Evolutionary conservation across 208 protist genomes (phyloP).

Genomic region (Acanthamoeba royreba): DNA sequence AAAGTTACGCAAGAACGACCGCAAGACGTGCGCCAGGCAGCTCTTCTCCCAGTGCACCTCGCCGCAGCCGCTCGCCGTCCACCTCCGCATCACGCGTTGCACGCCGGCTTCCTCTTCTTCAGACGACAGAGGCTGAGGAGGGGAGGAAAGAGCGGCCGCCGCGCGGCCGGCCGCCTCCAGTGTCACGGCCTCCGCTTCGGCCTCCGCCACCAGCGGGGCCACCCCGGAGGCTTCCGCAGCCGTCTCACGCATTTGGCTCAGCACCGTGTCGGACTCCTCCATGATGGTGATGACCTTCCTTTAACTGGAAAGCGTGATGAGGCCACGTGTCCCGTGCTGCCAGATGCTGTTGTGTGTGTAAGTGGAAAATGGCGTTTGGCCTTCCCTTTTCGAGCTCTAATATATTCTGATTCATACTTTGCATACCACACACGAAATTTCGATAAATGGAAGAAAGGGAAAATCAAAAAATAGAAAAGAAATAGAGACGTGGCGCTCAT

Average conservation of each 20-base stretch:
- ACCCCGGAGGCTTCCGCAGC: neutral
- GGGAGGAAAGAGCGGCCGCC: neutral
- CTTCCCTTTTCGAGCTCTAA: too few species aligned
- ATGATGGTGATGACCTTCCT: too few species aligned
- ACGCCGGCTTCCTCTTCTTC: neutral
- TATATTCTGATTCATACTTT: too few species aligned
- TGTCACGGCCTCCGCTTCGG: neutral
- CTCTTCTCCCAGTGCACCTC: conserved; percentile 13
- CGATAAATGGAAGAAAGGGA: neutral
- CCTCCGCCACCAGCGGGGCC: neutral
- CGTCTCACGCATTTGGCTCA: neutral
- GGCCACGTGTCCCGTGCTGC: too few species aligned
- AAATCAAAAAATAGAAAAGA: neutral
- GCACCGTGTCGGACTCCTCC: neutral
- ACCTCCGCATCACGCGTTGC: neutral
- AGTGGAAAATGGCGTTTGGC: too few species aligned
- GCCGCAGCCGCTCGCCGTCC: neutral
- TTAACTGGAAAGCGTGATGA: too few species aligned
- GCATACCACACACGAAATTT: too few species aligned
- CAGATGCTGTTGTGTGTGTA: too few species aligned
- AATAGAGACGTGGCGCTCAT: neutral
- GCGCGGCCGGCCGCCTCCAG: neutral
- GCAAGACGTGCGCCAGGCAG: neutral
- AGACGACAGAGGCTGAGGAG: neutral
- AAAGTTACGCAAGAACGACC: neutral